These are phyloP conservation scores for Ceratocystis albifundus DNA, from an alignment of 2,329 filamentous ascomycete genomes.

Conservation along the genomic window DNA sequence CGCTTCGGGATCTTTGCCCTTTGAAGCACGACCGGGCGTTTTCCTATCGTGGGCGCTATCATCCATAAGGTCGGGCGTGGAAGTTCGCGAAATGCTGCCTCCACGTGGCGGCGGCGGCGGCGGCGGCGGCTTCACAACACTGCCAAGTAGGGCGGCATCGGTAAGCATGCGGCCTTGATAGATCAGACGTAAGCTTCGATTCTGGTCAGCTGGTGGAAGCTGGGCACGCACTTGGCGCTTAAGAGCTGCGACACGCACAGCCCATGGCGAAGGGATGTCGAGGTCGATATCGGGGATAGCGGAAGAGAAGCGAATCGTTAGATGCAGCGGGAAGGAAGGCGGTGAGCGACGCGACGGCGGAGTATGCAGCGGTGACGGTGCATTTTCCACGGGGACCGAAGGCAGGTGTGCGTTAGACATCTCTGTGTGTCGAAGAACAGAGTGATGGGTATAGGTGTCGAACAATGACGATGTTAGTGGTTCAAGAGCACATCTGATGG, in stretches of 20 bases:
- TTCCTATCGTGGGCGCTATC: neutral
- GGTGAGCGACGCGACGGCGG: neutral
- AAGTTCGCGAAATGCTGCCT: slow-evolving; percentile 19
- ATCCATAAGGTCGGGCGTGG: neutral
- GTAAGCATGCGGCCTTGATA: slow-evolving; percentile 76
- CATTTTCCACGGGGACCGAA: no score
- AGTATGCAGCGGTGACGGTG: neutral
- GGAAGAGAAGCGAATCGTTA: slow-evolving; percentile 84
- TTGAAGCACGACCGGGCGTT: slow-evolving; percentile 26
- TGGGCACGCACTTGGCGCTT: slow-evolving; percentile 70
- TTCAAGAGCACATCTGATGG: no score
- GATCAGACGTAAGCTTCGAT: slow-evolving; percentile 73
- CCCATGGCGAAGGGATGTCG: slow-evolving; percentile 55
- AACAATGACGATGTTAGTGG: no score
- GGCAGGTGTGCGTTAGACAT: neutral
- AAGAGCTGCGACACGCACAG: slow-evolving; percentile 63
- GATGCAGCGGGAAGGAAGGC: slow-evolving; percentile 43
- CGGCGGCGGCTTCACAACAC: slow-evolving; percentile 46
- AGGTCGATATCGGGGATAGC: slow-evolving; percentile 73
- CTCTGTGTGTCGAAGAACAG: neutral
- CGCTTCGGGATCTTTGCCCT: slow-evolving; percentile 26
- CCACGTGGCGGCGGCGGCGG: slow-evolving; percentile 23
- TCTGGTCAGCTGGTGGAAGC: slow-evolving; percentile 50
- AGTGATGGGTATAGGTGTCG: no score
- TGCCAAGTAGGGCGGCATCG: slow-evolving; percentile 56